phyloP scores from a whole-genome alignment of 2,329 filamentous ascomycete species.

The Colletotrichum tofieldiae region DNA sequence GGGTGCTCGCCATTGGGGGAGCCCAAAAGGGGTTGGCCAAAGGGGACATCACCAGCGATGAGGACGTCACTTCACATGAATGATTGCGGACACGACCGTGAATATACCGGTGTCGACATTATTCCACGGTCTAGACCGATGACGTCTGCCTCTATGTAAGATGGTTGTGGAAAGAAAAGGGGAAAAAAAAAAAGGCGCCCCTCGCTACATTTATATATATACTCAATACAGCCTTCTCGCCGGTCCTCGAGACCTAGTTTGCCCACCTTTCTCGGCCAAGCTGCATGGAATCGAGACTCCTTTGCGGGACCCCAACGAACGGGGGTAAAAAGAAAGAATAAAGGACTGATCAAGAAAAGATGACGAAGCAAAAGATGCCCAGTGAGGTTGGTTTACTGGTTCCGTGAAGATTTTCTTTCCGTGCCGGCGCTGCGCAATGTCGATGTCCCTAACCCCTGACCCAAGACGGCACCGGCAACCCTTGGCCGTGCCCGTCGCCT shows the following conservation, averaged over 20 bases:
- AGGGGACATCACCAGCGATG: no score
- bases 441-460: constrained; percentile 23
- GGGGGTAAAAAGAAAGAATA: background rate
- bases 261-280: constrained; percentile 5
- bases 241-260: background rate
- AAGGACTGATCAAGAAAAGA: constrained; percentile 16
- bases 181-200: background rate
- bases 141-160: constrained; percentile 26
- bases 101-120: constrained; percentile 27
- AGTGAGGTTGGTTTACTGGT: constrained; percentile 23
- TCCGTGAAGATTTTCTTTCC: constrained; percentile 21
- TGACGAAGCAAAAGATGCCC: constrained; percentile 19
- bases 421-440: constrained; percentile 24
- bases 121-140: constrained; percentile 22
- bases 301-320: constrained; percentile 18
- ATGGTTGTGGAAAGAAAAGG: background rate
- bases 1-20: no score
- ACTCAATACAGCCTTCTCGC: constrained; percentile 19
- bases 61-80: background rate
- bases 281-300: constrained; percentile 17
- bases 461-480: constrained; percentile 17
- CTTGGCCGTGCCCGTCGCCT: constrained; percentile 14
- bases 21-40: no score
- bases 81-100: background rate
- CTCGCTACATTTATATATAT: constrained; percentile 33